Base-by-base conservation (phyloP, 495 filamentous ascomycete genomes). In the Aspergillus olivimuriae region DNA sequence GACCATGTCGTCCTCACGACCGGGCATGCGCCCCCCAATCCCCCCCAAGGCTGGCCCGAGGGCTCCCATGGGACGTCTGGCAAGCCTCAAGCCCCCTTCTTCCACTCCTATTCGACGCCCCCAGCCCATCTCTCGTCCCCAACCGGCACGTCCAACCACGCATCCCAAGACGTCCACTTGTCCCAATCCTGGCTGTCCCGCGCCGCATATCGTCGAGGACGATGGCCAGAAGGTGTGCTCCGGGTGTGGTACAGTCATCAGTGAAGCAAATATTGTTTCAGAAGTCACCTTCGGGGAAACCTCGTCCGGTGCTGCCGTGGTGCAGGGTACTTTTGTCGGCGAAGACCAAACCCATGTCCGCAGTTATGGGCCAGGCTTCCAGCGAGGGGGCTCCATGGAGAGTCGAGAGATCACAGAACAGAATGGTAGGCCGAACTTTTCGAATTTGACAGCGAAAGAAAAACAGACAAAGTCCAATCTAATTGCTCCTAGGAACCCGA, bases 261-360 rank as follows among this genome's bases (percentile, higher is more conserved):
- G 83, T 46, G 82, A 90, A 52, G 78, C 80, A 47, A 86, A 94
- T 50, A 94, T 97, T 43, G 89, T 96, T 41, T 77, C 87, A 16
- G 92, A 98, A 56, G 76, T 97, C 39, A 81, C 80, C 4, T 98
- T 96, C 54, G 89, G 89, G 38, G 89, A 96, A 64, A 81, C 75
- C 30, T 73, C 82, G 1, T 77, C 76, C 18, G 92, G 92, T 52
- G 90, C 87, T 39, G 89, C 91, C 22, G 76, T 90, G n/a, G 85
- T 95, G 8, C 88, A 95, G 57, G 92, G 92, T 51, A 86, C 78
- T 38, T 90, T 81, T 68, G 77, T 98, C 39, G 86, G 82, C 30
- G 87, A 87, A 46, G 84, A 86, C 60, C 86, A 94, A 56, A 76
- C 76, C 22, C 75, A 81, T 66, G 80, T 79, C 17, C 73, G 73